These are phyloP conservation scores for Tetrastigma voinierianum DNA, from an alignment of 164 flowering plant genomes.

Conservation along the genomic window DNA sequence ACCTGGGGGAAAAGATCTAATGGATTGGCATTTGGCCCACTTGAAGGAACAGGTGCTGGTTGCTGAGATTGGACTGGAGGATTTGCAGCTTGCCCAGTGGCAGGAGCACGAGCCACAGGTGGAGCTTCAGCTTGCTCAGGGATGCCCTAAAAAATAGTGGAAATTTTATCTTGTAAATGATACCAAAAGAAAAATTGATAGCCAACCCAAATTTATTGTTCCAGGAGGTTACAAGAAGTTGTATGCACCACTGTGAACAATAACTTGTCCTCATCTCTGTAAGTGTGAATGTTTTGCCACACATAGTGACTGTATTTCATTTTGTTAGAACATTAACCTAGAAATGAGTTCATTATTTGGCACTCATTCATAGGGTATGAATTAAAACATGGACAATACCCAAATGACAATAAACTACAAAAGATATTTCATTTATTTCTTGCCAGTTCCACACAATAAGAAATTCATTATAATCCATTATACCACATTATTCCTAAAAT, in stretches of 20 bases:
- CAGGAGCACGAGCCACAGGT: conserved; percentile 49
- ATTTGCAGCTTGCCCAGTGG: conserved; percentile 39
- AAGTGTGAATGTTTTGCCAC: too few species aligned
- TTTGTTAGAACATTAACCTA: too few species aligned
- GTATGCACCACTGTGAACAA: neutral
- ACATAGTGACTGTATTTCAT: too few species aligned
- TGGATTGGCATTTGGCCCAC: conserved; percentile 95
- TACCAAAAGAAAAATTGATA: neutral
- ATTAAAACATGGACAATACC: too few species aligned
- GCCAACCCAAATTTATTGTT: neutral
- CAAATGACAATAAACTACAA: too few species aligned
- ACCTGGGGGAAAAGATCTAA: conserved; percentile 96
- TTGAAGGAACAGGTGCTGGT: conserved; percentile 52
- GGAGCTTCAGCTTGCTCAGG: conserved; percentile 87
- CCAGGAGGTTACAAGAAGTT: neutral
- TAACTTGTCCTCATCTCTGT: too few species aligned
- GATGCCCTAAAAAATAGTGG: conserved; percentile 56
- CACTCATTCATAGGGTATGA: too few species aligned
- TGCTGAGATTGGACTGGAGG: conserved; percentile 53
- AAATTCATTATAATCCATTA: too few species aligned
- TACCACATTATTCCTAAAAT: too few species aligned
- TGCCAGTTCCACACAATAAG: too few species aligned
- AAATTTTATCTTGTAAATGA: neutral
- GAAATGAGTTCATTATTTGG: too few species aligned
- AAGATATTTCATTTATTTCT: too few species aligned